Evolutionary conservation across 2,329 filamentous ascomycete genomes (phyloP), one percentile per base, ranked within the genome.

Genomic region (Furcasterigmium furcatum): DNA sequence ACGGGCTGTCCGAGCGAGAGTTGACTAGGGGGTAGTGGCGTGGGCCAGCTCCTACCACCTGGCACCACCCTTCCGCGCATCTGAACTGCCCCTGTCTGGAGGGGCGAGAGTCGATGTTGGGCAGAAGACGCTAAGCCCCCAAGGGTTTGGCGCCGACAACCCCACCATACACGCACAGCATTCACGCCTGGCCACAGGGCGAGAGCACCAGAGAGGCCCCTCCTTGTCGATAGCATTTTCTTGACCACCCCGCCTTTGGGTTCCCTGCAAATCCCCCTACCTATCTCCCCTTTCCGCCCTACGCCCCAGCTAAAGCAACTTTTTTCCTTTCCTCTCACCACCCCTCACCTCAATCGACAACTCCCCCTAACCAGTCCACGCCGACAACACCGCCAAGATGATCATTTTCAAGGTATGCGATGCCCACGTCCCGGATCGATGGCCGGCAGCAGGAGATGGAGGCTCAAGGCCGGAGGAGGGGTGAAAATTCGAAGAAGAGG

Each of bases 321-420:
- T 52, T 52, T 44, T 30, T 20, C 21, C 36, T 30, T 14, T 41
- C 34, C 49, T 44, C 52, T 45, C 36, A 43, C 43, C 45, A 49
- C 42, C 47, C 48, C 48, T 35, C 46, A 44, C 51, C 44, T 51
- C 44, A 38, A 50, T 44, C 47, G 49, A 52, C 46, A 36, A 46
- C 39, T 44, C 30, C 38, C 29, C 25, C 14, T 19, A 16, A 18
- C 34, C 16, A 53, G 55, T 55, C 55, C 52, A n/a, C n/a, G n/a
- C n/a, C n/a, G n/a, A n/a, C n/a, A 52, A 57, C 59, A 63, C 67
- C 70, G 70, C 61, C 79, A 86, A 72, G 61, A 89, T 89, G 85
- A 77, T 87, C 67, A 87, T 89, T 65, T 88, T 68, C 81, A 84
- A 76, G 71, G 85, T 87, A 68, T 49, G 73, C 59, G 34, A 13